Evolutionary conservation across 1,139 yeast genomes (phyloP), one percentile per base, ranked within the genome.

Genomic region (Pneumocystis canis): DNA sequence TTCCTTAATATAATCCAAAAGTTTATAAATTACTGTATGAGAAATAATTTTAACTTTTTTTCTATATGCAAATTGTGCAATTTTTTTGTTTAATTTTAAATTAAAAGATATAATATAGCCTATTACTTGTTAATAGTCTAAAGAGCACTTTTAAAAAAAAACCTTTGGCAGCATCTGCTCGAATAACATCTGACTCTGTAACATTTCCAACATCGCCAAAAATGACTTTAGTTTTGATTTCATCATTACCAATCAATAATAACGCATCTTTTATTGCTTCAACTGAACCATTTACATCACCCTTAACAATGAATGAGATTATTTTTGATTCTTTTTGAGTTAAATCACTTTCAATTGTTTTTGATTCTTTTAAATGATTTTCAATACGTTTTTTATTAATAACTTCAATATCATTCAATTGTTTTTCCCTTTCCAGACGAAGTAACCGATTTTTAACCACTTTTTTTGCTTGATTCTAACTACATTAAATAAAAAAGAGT

Each of bases 191-290:
- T 2, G 84, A 79, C 64, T 88, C 96, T 1, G 87, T 84, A 11
- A 96, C 94, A 0, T 84, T 75, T 0, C 98, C 98, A 1, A 92
- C 97, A 53, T 85, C 90, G 61, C 84, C 80, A 60, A 82, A 82
- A 3, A 92, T 73, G 1, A 92, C 84, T 25, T 79, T 75, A 4
- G 92, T 82, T 65, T 78, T 77, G 14, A 92, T 92, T 70, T 87
- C 95, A 1, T 85, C 87, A 72, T 92, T 90, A 2, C 97, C 97
- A 31, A 92, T 75, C 5, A 85, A 85, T 66, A 80, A 79, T 61
- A 94, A 82, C 69, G 94, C 84, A 71, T 90, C 97, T 54, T 78
- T 80, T 30, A 82, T 80, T 0, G 86, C 86, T 68, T 82, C 87
- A 0, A 78, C 79, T 5, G 85, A 82, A 0, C 85, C 87, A 62